Evolutionary conservation across 2,329 filamentous ascomycete species (phyloP).

Genomic region (Ramularia collo-cygni): DNA sequence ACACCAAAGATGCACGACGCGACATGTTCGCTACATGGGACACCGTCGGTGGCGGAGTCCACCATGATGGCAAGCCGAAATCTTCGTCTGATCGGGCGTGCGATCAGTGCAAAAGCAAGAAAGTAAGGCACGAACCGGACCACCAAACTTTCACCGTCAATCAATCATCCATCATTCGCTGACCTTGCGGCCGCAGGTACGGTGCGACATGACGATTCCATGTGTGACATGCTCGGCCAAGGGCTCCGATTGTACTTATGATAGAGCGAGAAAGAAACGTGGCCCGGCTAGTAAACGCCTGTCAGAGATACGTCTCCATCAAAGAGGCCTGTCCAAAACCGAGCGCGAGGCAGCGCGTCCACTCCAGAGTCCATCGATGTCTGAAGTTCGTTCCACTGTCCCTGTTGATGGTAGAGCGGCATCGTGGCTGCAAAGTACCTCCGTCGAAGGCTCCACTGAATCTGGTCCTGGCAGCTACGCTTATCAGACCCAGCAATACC

Average conservation of each 20-base stretch:
- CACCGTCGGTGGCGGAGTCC: conserved; percentile 11
- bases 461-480: no score
- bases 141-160: no score
- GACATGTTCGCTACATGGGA: conserved; percentile 22
- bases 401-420: no score
- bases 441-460: no score
- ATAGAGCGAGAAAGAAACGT: conserved; percentile 37
- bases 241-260: conserved; percentile 37
- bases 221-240: conserved; percentile 34
- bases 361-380: no score
- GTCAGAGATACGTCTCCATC: conserved; percentile 33
- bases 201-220: conserved; percentile 34
- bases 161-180: neutral
- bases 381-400: no score
- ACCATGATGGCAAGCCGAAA: conserved; percentile 11
- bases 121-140: conserved; percentile 7
- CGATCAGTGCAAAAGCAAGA: conserved; percentile 36
- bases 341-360: no score
- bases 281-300: conserved; percentile 33
- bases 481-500: no score
- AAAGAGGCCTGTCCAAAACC: conserved; percentile 8
- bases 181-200: conserved; percentile 26
- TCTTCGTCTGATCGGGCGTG: conserved; percentile 30
- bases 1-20: conserved; percentile 1
- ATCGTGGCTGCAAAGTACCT: no score